These are phyloP conservation scores for Nymphaea colorata DNA, from an alignment of 164 flowering plant genomes.

Conservation along the genomic window DNA sequence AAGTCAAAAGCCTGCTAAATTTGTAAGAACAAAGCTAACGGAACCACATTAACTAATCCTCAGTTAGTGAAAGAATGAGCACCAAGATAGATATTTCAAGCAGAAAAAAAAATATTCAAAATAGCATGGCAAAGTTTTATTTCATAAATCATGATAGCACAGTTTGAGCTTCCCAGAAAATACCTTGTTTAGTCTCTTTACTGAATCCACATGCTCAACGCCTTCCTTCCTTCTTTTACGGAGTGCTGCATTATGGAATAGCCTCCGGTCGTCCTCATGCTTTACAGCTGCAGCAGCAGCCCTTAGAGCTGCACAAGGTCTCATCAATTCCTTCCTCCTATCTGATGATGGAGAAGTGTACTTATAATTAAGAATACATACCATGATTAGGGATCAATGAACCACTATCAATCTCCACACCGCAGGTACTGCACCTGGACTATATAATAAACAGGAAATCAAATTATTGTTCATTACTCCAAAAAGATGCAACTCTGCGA, in stretches of 20 bases:
- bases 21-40: neutral
- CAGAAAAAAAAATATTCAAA: neutral
- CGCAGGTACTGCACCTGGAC: constrained; percentile 83
- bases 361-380: constrained; percentile 11
- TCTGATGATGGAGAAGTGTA: neutral
- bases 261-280: constrained; percentile 80
- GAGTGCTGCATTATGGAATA: constrained; percentile 73
- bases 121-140: too few species aligned
- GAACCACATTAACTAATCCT: neutral
- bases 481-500: too few species aligned
- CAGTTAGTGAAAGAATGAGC: neutral
- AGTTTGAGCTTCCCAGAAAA: neutral
- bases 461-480: neutral
- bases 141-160: too few species aligned
- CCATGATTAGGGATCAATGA: constrained; percentile 76
- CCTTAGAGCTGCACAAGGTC: constrained; percentile 55
- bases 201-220: constrained; percentile 44
- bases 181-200: constrained; percentile 58
- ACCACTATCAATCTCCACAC: constrained; percentile 53
- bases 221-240: constrained; percentile 80
- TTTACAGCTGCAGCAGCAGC: constrained; percentile 90
- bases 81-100: neutral
- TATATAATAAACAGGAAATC: constrained; percentile 20
- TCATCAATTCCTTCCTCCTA: neutral
- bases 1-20: neutral